A percentile compares a stretch with the other conserved stretches of the same genome.
Evolutionary conservation across 225 moss, liverwort and hornwort species (phyloP).

Genomic region (Bryoerythrophyllum caledonicum): DNA sequence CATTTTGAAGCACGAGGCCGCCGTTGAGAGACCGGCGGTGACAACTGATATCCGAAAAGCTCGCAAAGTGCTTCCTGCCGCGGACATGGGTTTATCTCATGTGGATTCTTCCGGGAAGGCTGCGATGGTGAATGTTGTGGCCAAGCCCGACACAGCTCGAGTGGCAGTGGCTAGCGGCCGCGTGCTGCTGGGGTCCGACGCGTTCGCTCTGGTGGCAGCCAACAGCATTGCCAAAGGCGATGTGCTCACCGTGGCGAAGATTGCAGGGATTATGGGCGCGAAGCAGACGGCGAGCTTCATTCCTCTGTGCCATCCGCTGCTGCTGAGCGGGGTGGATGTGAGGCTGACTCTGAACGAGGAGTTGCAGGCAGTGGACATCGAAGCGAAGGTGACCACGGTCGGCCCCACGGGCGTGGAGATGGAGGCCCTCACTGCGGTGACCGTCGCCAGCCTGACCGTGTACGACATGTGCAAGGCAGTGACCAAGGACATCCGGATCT

Average conservation of each 20-base stretch:
- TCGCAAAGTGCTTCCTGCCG: not conserved
- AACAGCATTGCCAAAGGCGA: constrained; percentile 86
- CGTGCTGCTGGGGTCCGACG: constrained; percentile 64
- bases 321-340: constrained; percentile 71
- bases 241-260: constrained; percentile 84
- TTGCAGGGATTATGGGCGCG: constrained; percentile 86
- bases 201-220: constrained; percentile 70
- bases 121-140: constrained; percentile 79
- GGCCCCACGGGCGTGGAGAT: constrained; percentile 95
- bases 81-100: constrained; percentile 51
- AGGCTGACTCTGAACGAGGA: constrained; percentile 54
- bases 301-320: constrained; percentile 79
- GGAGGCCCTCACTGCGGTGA: constrained; percentile 94
- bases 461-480: constrained; percentile 99
- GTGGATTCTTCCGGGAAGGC: constrained; percentile 76
- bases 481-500: constrained; percentile 71
- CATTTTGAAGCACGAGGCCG: constrained; percentile 1
- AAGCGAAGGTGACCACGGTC: constrained; percentile 62
- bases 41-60: not conserved
- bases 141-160: constrained; percentile 53
- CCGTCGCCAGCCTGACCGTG: constrained; percentile 81
- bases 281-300: constrained; percentile 84
- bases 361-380: constrained; percentile 64
- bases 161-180: constrained; percentile 75
- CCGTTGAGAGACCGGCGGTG: constrained; percentile 1